Evolutionary conservation across 306 rosid species (phyloP), one percentile per base, ranked within the genome.

Genomic region (Heteromeles arbutifolia): DNA sequence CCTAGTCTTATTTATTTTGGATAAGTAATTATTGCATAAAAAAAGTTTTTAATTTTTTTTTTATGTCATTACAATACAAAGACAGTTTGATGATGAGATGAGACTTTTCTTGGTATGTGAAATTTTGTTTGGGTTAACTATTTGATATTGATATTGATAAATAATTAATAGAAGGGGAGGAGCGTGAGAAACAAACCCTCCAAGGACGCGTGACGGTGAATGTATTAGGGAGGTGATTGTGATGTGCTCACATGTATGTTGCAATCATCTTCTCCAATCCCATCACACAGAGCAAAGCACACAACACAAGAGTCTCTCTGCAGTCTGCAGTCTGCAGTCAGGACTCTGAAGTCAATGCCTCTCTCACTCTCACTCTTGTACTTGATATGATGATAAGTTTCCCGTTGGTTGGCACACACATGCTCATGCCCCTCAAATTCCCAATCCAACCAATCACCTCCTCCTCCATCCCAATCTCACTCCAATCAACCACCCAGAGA

Each of bases 271-370:
- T 67, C 69, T 75, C 79, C 85, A 70, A 83, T 85, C 87, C 87
- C 84, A 82, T 85, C 84, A 77, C 74, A 62, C 19, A 44, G 44
- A 11, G 21, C 59, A 17, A 14, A 67, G 44, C 72, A 74, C 81
- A 72, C 44, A 31, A 45, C 70, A 43, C 48, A 43, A 64, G 73
- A 82, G 83, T 76, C 79, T 76, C 77, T 65, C 69, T n/a, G 32
- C 67, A 32, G 83, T 76, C 74, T 74, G 52, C 7, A 18, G 22
- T 52, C 63, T 1, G 63, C 4, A 15, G 66, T 7, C 77, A 54
- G 59, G 87, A 84, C 78, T 80, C 86, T 74, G 80, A 86, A 90
- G 92, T 88, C 92, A 90, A 90, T 84, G 90, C 72, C 48, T 32
- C 75, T 12, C 18, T 34, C 13, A 22, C 28, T 11, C 48, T 13